phyloP scores from a whole-genome alignment of 208 protist species.

The Blastocrithidia nonstop region DNA sequence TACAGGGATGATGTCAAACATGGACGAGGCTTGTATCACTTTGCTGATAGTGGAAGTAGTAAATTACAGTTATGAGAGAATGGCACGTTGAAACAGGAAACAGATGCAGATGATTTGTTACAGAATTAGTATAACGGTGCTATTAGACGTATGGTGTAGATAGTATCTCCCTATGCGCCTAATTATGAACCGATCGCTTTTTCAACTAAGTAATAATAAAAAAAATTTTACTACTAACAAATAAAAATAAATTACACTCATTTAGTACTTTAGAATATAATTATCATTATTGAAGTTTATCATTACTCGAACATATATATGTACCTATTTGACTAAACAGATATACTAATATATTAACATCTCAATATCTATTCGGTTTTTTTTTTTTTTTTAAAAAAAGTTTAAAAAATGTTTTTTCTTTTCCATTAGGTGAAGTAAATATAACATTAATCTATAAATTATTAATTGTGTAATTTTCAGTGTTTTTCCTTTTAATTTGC shows the following conservation, averaged over 20 bases:
- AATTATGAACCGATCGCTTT: constrained; percentile 47
- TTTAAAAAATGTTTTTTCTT: no score
- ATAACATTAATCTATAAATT: constrained; percentile 2
- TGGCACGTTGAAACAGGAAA: constrained; percentile 54
- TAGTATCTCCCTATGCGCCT: constrained; percentile 39
- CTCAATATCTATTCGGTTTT: no score
- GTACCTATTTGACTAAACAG: constrained; percentile 1
- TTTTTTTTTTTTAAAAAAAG: no score
- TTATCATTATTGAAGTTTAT: not conserved
- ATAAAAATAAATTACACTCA: not conserved
- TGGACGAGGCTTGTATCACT: constrained; percentile 74
- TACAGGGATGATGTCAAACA: constrained; percentile 78
- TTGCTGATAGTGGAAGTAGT: constrained; percentile 47
- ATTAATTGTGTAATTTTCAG: not conserved
- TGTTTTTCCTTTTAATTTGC: not conserved
- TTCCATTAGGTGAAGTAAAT: no score
- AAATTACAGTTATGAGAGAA: constrained; percentile 70
- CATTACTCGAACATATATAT: constrained; percentile 1
- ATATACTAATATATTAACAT: constrained; percentile 1
- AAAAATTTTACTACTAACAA: not conserved
- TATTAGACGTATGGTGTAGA: constrained; percentile 44
- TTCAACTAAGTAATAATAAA: not conserved
- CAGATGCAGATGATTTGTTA: constrained; percentile 17
- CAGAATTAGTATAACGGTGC: constrained; percentile 31
- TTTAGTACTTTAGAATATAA: no score